phyloP scores from a whole-genome alignment of 768 basidiomycete genomes.

The Pluteus cervinus region DNA sequence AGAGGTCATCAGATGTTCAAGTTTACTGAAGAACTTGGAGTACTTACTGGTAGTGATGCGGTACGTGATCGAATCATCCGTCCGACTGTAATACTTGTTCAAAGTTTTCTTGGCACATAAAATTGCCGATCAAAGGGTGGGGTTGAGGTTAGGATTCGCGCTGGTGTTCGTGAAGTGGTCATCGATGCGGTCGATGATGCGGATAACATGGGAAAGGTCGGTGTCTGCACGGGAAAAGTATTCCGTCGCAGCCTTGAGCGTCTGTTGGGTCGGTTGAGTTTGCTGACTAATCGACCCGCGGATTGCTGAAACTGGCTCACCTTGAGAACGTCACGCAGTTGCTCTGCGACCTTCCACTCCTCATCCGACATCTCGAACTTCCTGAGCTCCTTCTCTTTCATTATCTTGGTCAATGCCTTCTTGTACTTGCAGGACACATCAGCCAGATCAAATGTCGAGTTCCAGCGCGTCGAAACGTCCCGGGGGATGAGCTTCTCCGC shows the following conservation, averaged over 20 bases:
- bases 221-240: constrained; percentile 4
- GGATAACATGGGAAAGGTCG: constrained; percentile 10
- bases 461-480: constrained; percentile 30
- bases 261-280: neutral
- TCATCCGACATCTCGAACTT: constrained; percentile 11
- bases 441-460: constrained; percentile 28
- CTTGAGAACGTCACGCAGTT: constrained; percentile 18
- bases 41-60: constrained; percentile 1
- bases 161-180: constrained; percentile 3
- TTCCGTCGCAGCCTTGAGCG: neutral
- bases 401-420: constrained; percentile 5
- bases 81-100: constrained; percentile 1
- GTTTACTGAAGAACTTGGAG: neutral
- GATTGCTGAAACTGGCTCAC: constrained; percentile 8
- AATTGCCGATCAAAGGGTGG: constrained; percentile 3
- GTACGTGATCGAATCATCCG: neutral
- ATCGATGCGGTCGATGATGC: constrained; percentile 11
- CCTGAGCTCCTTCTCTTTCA: constrained; percentile 6
- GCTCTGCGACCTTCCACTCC: constrained; percentile 20
- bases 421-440: constrained; percentile 20
- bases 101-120: neutral
- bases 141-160: neutral
- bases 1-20: neutral
- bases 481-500: constrained; percentile 18
- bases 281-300: neutral